Evolutionary conservation across 495 filamentous ascomycete species (phyloP).

Genomic region (Xylaria acuta): DNA sequence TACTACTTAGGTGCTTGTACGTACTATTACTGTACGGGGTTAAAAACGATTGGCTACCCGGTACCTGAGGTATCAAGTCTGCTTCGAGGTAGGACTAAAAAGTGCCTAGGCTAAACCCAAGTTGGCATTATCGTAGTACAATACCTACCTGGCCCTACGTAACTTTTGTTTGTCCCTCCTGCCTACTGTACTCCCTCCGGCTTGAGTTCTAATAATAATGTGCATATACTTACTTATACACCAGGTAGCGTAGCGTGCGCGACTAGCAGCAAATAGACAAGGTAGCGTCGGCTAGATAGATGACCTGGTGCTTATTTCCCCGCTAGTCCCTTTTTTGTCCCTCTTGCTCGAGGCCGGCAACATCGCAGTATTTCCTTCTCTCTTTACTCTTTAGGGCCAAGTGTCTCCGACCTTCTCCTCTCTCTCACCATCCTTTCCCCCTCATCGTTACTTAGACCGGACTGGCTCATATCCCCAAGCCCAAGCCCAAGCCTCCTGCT

Average conservation of each 20-base stretch:
- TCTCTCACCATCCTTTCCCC: constrained; percentile 20
- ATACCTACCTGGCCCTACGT: neutral
- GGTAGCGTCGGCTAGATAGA: constrained; percentile 1
- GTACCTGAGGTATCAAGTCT: neutral
- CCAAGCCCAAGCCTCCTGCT: constrained; percentile 15
- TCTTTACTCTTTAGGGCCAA: constrained; percentile 24
- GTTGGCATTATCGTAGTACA: neutral
- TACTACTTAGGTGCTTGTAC: too few relatives aligned
- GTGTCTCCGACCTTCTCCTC: constrained; percentile 3
- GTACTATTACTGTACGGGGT: constrained; percentile 11
- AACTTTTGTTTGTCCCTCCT: neutral
- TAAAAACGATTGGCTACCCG: neutral
- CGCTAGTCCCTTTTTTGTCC: constrained; percentile 17
- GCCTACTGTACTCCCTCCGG: neutral
- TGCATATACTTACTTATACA: neutral
- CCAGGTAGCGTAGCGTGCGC: neutral
- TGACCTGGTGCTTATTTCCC: constrained; percentile 18
- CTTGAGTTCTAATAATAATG: constrained; percentile 8
- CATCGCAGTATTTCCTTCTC: neutral
- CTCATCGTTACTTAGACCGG: constrained; percentile 12
- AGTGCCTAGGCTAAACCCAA: neutral
- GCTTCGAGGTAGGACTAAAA: neutral
- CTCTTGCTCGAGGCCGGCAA: constrained; percentile 3
- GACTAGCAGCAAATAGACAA: constrained; percentile 11
- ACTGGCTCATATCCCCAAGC: neutral